Conservation (phyloP, 352 stramenopile genomes). For the Phytophthora idaei region DNA sequence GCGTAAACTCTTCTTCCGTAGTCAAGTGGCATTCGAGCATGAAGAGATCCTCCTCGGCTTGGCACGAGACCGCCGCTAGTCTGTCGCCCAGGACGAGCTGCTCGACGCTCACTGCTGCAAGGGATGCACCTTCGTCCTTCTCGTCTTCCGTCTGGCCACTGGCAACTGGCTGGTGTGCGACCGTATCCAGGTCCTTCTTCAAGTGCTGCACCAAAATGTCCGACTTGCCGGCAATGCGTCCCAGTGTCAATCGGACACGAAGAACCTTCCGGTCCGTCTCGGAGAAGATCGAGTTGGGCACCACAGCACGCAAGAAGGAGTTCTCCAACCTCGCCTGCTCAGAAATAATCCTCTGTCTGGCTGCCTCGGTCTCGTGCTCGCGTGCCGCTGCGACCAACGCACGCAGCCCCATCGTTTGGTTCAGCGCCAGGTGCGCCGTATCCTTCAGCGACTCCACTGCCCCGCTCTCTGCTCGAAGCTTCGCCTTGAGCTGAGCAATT, state of each 20-base stretch:
- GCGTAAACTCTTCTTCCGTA: conserved; percentile 64
- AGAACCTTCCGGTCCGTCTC: conserved; percentile 80
- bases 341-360: conserved; percentile 70
- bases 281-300: conserved; percentile 76
- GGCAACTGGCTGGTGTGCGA: conserved; percentile 35
- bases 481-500: conserved; percentile 72
- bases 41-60: conserved; percentile 75
- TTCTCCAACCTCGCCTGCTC: conserved; percentile 74
- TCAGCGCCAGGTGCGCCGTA: conserved; percentile 72
- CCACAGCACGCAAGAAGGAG: conserved; percentile 63
- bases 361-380: conserved; percentile 71
- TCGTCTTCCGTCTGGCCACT: conserved; percentile 26
- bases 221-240: conserved; percentile 68
- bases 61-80: conserved; percentile 58
- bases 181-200: conserved; percentile 63
- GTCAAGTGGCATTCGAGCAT: conserved; percentile 77
- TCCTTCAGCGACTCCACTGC: conserved; percentile 79
- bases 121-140: conserved; percentile 38
- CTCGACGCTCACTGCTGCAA: conserved; percentile 42
- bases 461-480: conserved; percentile 72
- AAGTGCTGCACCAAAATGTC: conserved; percentile 74
- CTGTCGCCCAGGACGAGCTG: conserved; percentile 68
- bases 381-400: conserved; percentile 58
- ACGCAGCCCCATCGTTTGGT: conserved; percentile 78
- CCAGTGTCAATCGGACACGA: conserved; percentile 66